A percentile compares a stretch with the other conserved stretches of the same genome.
These are phyloP conservation scores for Fusarium austroafricanum DNA, from an alignment of 2,329 filamentous ascomycete species.

Conservation along the genomic window DNA sequence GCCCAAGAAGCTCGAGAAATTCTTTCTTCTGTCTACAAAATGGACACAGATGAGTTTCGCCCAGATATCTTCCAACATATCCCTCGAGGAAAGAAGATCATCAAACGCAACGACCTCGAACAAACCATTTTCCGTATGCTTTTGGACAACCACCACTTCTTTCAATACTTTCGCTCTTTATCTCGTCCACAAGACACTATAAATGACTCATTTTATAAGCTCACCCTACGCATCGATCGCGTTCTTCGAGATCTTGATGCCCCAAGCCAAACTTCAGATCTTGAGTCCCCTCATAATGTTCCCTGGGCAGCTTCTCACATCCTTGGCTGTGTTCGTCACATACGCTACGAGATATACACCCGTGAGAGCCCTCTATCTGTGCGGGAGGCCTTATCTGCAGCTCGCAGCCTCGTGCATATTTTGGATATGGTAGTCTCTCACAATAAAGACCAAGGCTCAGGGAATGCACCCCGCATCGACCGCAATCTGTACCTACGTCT, in stretches of 20 bases:
- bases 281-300: slow-evolving; percentile 54
- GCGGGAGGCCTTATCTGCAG: slow-evolving; percentile 58
- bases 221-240: slow-evolving; percentile 60
- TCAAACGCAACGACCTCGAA: slow-evolving; percentile 61
- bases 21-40: slow-evolving; percentile 58
- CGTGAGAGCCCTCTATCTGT: slow-evolving; percentile 53
- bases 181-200: slow-evolving; percentile 58
- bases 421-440: slow-evolving; percentile 58
- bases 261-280: not conserved
- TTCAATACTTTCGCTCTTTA: slow-evolving; percentile 62
- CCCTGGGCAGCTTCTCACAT: slow-evolving; percentile 64
- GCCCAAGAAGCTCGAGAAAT: slow-evolving; percentile 64
- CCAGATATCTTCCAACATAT: slow-evolving; percentile 58
- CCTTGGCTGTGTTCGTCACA: slow-evolving; percentile 55
- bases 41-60: slow-evolving; percentile 57
- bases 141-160: slow-evolving; percentile 65
- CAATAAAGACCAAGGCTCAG: slow-evolving; percentile 52
- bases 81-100: slow-evolving; percentile 48
- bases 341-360: slow-evolving; percentile 56
- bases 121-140: slow-evolving; percentile 65
- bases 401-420: slow-evolving; percentile 61
- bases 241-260: slow-evolving; percentile 59
- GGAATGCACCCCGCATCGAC: slow-evolving; percentile 44
- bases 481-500: slow-evolving; percentile 62
- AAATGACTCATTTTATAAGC: slow-evolving; percentile 60